Base-by-base conservation (phyloP, 345 rosid genomes). In the Carallia pectinifolia region DNA sequence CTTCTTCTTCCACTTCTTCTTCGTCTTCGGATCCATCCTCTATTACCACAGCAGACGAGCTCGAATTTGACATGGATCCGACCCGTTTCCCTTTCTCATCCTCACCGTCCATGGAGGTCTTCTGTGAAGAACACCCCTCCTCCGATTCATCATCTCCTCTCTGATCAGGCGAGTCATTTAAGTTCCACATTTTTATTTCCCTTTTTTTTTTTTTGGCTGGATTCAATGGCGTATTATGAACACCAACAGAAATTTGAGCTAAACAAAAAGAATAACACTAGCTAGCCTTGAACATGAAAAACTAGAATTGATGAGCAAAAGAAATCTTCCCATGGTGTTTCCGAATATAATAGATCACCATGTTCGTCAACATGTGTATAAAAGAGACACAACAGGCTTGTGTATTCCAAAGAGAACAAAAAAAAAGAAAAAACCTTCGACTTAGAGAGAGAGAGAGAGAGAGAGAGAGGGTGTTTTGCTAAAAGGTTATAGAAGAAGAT, bases 21-120 rank as follows among this genome's bases (percentile, higher is more conserved):
- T 87, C 96, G 2, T 86, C 89, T 17, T 88, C 94, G 71, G 97
- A 87, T 84, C 96, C 93, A 67, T 86, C 93, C 36, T 87, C 89
- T 19, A 89, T 58, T 16, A 88, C 82, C n/a, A 86, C 83, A 66
- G 92, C 96, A 62, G 99, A 95, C 2, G 98, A 95, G 75, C 96
- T 83, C 18, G 92, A 89, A 80, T 89, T 89, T 16, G 97, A 86
- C 29, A 82, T 74, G 77, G 92, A 88, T 77, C 85, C 92, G 66
- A 81, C 81, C 82, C 87, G 83, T 82, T 94, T 90, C 1, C 88
- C 88, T 70, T 86, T 90, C 53, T 84, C 87, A 29, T 79, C 88
- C 13, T 83, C 84, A 0, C 78, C 78, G n/a, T 75, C 81, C 0
- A 65, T 0, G 55, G 82, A 77, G 12, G 77, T 80, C 60, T 81